Evolutionary conservation across 768 basidiomycete species (phyloP).

Genomic region (Austroboletus eburneus): DNA sequence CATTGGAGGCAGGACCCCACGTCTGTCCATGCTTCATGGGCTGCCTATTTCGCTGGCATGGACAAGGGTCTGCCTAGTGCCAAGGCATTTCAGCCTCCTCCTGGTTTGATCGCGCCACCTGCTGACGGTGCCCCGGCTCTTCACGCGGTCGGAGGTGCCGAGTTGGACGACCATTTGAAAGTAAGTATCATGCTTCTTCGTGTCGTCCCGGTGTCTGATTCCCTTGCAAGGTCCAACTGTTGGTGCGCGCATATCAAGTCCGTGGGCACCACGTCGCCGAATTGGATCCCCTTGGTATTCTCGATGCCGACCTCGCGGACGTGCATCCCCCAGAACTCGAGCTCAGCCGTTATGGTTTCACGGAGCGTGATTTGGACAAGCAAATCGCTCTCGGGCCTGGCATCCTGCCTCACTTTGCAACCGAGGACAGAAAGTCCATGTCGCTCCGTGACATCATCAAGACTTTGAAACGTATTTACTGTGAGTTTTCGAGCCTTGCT

Average conservation of each 20-base stretch:
- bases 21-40: constrained; percentile 93
- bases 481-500: constrained; percentile 43
- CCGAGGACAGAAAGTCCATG: constrained; percentile 82
- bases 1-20: constrained; percentile 87
- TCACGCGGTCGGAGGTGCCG: constrained; percentile 60
- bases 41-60: constrained; percentile 89
- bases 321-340: constrained; percentile 85
- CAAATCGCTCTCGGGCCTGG: constrained; percentile 94
- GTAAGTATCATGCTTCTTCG: constrained; percentile 36
- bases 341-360: constrained; percentile 92
- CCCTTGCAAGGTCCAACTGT: constrained; percentile 77
- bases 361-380: constrained; percentile 90
- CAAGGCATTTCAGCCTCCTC: constrained; percentile 84
- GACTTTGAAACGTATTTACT: constrained; percentile 88
- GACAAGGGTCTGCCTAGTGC: constrained; percentile 79
- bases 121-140: constrained; percentile 79
- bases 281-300: constrained; percentile 92
- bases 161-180: constrained; percentile 93
- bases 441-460: constrained; percentile 88
- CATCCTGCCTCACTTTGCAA: constrained; percentile 93
- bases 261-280: constrained; percentile 96
- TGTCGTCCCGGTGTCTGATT: constrained; percentile 1
- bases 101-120: constrained; percentile 63
- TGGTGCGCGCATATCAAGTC: constrained; percentile 98
- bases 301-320: constrained; percentile 81